These are phyloP conservation scores for Podila epigama DNA, from an alignment of 192 early-diverging fungal species.

Conservation along the genomic window DNA sequence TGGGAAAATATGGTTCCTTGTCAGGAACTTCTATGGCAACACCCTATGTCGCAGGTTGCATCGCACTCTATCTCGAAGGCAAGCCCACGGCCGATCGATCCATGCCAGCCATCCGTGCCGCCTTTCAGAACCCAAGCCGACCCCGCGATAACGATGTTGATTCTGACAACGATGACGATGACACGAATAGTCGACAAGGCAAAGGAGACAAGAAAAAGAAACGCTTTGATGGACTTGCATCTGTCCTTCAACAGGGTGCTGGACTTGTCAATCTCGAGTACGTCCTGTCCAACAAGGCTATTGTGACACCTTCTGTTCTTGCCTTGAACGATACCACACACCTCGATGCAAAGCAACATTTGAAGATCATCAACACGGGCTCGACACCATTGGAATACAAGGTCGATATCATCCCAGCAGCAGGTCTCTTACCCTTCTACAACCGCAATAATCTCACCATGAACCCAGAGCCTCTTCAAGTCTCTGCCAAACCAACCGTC, in stretches of 20 bases:
- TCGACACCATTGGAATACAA: slow-evolving; percentile 10
- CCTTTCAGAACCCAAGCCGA: neutral
- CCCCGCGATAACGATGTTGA: neutral
- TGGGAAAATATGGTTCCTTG: slow-evolving; percentile 6
- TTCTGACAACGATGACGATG: too few species aligned
- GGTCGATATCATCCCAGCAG: slow-evolving; percentile 35
- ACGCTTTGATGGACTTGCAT: neutral
- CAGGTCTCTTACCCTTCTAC: neutral
- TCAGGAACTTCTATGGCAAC: slow-evolving; percentile 72
- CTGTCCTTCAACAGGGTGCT: slow-evolving; percentile 65
- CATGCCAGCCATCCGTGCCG: neutral
- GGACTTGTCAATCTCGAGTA: slow-evolving; percentile 75
- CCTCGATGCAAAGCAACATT: slow-evolving; percentile 8
- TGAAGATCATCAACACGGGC: slow-evolving; percentile 44
- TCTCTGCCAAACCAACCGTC: neutral
- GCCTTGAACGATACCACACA: slow-evolving; percentile 56
- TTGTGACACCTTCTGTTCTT: slow-evolving; percentile 59
- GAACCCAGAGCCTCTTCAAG: neutral
- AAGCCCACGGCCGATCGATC: neutral
- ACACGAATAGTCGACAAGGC: too few species aligned
- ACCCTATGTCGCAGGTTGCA: slow-evolving; percentile 51
- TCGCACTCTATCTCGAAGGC: slow-evolving; percentile 23
- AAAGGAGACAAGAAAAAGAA: neutral
- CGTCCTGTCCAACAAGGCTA: slow-evolving; percentile 56
- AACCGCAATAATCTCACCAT: neutral